These are phyloP conservation scores for Metschnikowia amazonensis DNA, from an alignment of 805 yeast species.

Conservation along the genomic window DNA sequence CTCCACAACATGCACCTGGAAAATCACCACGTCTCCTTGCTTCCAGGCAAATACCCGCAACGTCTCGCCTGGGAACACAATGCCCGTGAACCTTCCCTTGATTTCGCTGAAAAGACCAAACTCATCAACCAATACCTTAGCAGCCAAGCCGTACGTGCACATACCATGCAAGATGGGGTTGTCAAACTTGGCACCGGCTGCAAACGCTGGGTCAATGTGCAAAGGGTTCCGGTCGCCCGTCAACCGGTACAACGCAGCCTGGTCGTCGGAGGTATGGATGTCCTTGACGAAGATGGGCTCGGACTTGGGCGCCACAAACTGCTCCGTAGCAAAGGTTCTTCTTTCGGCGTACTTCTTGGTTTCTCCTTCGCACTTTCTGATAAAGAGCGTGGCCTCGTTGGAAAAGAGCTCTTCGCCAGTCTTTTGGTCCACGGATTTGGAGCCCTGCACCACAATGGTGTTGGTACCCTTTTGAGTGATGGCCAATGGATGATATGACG, in stretches of 20 bases:
- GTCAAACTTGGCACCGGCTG: slow-evolving; percentile 80
- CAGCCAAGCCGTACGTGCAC: slow-evolving; percentile 79
- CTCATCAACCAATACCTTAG: slow-evolving; percentile 70
- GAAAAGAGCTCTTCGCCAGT: slow-evolving; percentile 70
- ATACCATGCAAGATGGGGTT: slow-evolving; percentile 91
- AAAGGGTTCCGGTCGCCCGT: slow-evolving; percentile 94
- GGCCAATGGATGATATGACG: slow-evolving; percentile 65
- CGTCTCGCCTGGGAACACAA: slow-evolving; percentile 93
- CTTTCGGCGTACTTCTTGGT: slow-evolving; percentile 47
- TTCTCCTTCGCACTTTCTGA: slow-evolving; percentile 67
- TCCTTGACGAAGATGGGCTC: slow-evolving; percentile 64
- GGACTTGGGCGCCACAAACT: slow-evolving; percentile 57
- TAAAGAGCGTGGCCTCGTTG: slow-evolving; percentile 80
- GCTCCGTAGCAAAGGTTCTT: slow-evolving; percentile 56
- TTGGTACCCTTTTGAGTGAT: slow-evolving; percentile 83
- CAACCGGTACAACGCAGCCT: slow-evolving; percentile 85
- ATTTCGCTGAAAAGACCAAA: slow-evolving; percentile 80
- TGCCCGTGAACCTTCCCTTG: slow-evolving; percentile 86
- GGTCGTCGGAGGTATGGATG: slow-evolving; percentile 60
- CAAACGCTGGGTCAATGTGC: slow-evolving; percentile 90
- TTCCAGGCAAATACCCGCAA: slow-evolving; percentile 83
- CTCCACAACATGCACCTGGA: slow-evolving; percentile 79
- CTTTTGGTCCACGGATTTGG: slow-evolving; percentile 60
- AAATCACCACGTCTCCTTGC: slow-evolving; percentile 61
- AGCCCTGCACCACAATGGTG: slow-evolving; percentile 72